A percentile compares a stretch with the other conserved stretches of the same genome.
phyloP scores from a whole-genome alignment of 352 stramenopile genomes.

The Globisporangium middletonii region DNA sequence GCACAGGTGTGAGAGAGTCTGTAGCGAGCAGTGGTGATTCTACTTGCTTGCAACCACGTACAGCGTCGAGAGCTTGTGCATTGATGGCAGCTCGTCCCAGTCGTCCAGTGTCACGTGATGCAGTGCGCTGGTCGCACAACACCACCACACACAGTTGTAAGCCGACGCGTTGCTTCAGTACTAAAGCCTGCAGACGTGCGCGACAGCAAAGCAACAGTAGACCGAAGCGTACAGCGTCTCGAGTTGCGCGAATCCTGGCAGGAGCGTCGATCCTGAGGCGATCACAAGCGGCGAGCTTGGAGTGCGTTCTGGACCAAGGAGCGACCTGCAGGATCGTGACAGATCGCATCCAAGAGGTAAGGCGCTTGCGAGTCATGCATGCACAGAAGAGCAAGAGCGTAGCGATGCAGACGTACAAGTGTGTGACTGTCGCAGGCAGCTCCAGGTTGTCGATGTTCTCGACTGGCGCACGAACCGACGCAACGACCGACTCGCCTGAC shows the following conservation, averaged over 20 bases:
- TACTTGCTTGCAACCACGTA: neutral
- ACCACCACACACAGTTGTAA: neutral
- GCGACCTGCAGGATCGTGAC: slow-evolving; percentile 1
- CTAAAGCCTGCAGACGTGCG: neutral
- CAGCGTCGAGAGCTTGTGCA: slow-evolving; percentile 7
- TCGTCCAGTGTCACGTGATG: slow-evolving; percentile 1
- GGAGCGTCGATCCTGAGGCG: neutral
- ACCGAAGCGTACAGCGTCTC: slow-evolving; percentile 2
- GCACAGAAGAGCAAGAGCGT: neutral
- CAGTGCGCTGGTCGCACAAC: slow-evolving; percentile 1
- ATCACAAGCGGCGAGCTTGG: neutral
- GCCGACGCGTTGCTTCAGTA: neutral
- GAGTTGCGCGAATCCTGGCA: slow-evolving; percentile 2
- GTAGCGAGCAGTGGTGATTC: no score
- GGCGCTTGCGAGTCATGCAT: no score
- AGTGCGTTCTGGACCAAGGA: neutral
- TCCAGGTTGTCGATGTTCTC: slow-evolving; percentile 6
- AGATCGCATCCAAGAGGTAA: no score
- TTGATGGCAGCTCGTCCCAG: slow-evolving; percentile 8
- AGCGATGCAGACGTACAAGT: slow-evolving; percentile 3
- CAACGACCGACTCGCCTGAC: neutral
- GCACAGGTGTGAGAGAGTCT: no score
- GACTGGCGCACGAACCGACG: slow-evolving; percentile 1
- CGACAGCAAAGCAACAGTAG: neutral
- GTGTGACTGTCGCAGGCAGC: slow-evolving; percentile 2